A percentile compares a stretch with the other conserved stretches of the same genome.
These are phyloP conservation scores for Pestalotiopsis sp. DNA, from an alignment of 2,329 filamentous ascomycete species.

Conservation along the genomic window DNA sequence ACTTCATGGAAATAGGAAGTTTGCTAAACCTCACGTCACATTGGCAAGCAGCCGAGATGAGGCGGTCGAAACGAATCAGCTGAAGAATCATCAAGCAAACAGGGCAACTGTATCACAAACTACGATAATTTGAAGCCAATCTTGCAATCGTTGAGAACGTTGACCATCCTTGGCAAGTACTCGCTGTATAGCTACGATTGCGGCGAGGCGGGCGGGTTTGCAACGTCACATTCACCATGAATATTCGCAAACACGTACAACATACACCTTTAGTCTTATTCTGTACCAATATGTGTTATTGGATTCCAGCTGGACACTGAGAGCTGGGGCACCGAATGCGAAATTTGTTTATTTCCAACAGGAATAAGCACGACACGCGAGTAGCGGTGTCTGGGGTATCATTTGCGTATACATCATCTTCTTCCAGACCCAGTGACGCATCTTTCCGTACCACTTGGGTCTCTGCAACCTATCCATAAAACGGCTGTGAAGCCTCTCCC, in stretches of 20 bases:
- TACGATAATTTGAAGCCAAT: neutral
- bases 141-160: neutral
- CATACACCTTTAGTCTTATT: neutral
- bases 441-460: neutral
- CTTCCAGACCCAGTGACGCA: neutral
- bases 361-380: neutral
- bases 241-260: no score
- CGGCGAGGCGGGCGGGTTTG: no score
- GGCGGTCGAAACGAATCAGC: neutral
- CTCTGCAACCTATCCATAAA: neutral
- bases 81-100: neutral
- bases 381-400: conserved; percentile 1
- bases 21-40: neutral
- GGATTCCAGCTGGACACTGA: neutral
- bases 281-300: neutral
- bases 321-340: neutral
- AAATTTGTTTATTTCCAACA: neutral
- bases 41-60: neutral
- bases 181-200: no score
- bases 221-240: no score
- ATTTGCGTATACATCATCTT: conserved; percentile 5
- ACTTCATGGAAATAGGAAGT: neutral
- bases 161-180: no score
- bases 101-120: neutral
- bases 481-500: neutral